Base-by-base conservation (phyloP, 1,139 yeast species). In the Scheffersomyces cryptocercus region DNA sequence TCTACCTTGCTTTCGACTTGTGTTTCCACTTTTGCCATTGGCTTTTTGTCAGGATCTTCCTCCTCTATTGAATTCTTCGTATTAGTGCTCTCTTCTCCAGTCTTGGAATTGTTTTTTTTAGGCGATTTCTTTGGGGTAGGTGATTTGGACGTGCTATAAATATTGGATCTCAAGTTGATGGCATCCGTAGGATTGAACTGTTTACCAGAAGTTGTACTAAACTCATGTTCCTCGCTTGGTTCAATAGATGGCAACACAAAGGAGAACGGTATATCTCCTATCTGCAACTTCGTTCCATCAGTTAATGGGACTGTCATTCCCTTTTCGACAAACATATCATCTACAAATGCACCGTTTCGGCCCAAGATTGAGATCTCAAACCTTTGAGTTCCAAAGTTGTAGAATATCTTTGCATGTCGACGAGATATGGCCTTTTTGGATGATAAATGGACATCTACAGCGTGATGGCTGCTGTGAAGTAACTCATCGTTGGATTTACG, bases 311-410 rank as follows among this genome's bases (percentile, higher is more conserved):
- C 89, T 0, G 98, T 91, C 36, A 88, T 83, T 9, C 96, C 97
- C 48, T 87, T 82, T 58, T 88, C 97, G 10, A 91, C 85, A 62
- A 90, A 93, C 29, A 73, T 73, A 54, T 90, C 96, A 64, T 91
- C 93, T 3, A 93, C 96, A 70, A 91, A 93, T 0, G 97, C 97
- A 29, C 99, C 99, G 61, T 93, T 93, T 55, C 96, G 77, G 16
- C 99, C 99, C 53, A 90, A 73, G 3, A 93, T 90, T 9, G 95
- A 85, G 35, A 93, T 67, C 65, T 91, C 98, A 59, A 91, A 93
- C 52, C 95, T 68, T 60, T 90, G 97, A 5, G 95, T 88, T 5
- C 97, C 97, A 66, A 93, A 93, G 61, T 93, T 91, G 68, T 91
- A 93, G 61, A 90, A 91, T 15, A 93, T 90, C 63, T 88, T 90